These are phyloP conservation scores for Phalaenopsis hybrid DNA, from an alignment of 116 monocot species.

Conservation along the genomic window DNA sequence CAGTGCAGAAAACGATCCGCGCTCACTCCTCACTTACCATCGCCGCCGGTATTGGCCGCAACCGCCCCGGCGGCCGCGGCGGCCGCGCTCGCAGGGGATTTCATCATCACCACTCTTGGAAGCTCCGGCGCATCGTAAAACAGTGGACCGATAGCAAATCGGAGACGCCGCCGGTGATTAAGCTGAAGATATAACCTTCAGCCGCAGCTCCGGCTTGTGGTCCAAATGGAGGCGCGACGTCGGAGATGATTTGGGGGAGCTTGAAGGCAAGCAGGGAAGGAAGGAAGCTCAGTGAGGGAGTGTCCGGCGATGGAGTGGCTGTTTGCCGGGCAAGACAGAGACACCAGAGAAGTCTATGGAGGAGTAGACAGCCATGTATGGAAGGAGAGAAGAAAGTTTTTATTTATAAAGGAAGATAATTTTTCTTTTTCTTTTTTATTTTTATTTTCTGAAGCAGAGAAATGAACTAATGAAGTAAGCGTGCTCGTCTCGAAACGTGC, in stretches of 20 bases:
- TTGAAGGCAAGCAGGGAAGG: background rate
- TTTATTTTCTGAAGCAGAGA: background rate
- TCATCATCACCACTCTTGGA: conserved; percentile 3
- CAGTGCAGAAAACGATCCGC: background rate
- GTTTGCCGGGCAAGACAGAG: background rate
- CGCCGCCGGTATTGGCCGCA: background rate
- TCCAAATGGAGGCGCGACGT: background rate
- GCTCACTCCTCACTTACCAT: background rate
- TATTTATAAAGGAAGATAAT: conserved; percentile 6
- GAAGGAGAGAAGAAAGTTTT: too few relatives aligned
- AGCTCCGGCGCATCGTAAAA: background rate
- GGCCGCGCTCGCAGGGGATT: background rate
- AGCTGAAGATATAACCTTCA: background rate
- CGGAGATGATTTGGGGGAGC: background rate
- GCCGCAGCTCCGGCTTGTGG: background rate
- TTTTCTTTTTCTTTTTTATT: background rate
- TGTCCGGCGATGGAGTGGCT: background rate
- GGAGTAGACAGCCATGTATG: background rate
- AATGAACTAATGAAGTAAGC: background rate
- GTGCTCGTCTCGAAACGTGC: conserved; percentile 9
- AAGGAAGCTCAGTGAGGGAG: background rate
- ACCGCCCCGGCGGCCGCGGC: background rate
- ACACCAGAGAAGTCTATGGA: background rate
- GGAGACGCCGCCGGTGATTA: background rate
- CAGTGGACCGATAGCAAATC: background rate